Base-by-base conservation (phyloP, 768 basidiomycete genomes). In the Nevesoporus exiguus region DNA sequence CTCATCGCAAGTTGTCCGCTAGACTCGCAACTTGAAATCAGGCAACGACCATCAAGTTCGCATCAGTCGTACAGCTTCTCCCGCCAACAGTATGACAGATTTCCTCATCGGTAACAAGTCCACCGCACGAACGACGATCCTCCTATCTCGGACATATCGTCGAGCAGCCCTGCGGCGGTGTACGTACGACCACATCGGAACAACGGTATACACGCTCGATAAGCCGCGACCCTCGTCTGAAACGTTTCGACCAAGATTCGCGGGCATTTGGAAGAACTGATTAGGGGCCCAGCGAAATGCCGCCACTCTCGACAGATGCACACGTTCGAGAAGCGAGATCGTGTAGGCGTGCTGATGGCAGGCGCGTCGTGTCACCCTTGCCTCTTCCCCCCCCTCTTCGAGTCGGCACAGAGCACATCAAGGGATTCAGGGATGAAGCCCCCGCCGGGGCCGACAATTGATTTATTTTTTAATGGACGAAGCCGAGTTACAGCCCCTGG, bases 101-200 rank as follows among this genome's bases (percentile, higher is more conserved):
- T 47, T 34, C 29, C 25, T 56, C 43, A 21, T 37, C 43, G 27
- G 22, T 47, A 36, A 11, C 6, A 22, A 34, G 37, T 29, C 8
- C 34, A 29, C 31, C 58, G 33, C 37, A 3, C 44, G 37, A 47
- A 21, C 53, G 54, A 54, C 51, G 58, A 55, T 57, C 56, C 10
- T 47, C 31, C 39, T 19, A 34, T 31, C 14, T 17, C 30, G 39
- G 27, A 37, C 25, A 33, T 44, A 57, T 29, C 55, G 44, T 47
- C 19, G 2, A 24, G 34, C 14, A 27, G 22, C 39, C 30, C 21
- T 15, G 44, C 40, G 25, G 17, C 22, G 25, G 44, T 7, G 50
- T 30, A 47, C 37, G 34, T 17, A 36, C 15, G 15, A 39, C 10
- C 19, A 29, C 33, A 6, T 47, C 31, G 19, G 49, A 29, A 27